phyloP scores from a whole-genome alignment of 208 protist species.

The Leishmania arabica region DNA sequence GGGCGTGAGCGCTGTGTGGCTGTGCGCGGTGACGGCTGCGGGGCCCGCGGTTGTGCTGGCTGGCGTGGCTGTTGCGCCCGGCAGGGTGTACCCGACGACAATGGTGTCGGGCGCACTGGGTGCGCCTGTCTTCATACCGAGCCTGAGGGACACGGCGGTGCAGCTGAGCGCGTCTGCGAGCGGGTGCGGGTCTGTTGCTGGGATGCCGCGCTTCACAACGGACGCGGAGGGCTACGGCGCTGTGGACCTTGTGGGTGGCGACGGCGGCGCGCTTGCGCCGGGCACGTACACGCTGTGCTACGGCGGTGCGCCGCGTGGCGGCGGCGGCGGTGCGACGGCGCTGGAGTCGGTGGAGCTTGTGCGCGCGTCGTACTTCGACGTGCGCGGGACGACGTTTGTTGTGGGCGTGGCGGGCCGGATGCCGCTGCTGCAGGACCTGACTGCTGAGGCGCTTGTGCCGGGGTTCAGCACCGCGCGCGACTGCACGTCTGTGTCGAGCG shows the following conservation, averaged over 20 bases:
- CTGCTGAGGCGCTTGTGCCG: slow-evolving; percentile 26
- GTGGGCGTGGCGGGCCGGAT: slow-evolving; percentile 47
- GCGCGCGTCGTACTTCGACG: slow-evolving; percentile 42
- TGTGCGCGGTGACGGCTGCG: slow-evolving; percentile 53
- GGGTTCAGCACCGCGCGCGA: slow-evolving; percentile 54
- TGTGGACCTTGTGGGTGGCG: slow-evolving; percentile 35
- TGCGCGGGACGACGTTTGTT: slow-evolving; percentile 50
- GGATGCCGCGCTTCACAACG: slow-evolving; percentile 52
- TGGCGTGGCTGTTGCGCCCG: slow-evolving; percentile 35
- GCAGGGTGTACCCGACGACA: slow-evolving; percentile 46
- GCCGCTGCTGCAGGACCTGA: slow-evolving; percentile 53
- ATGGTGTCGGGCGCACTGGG: slow-evolving; percentile 44
- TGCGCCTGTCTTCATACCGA: slow-evolving; percentile 51
- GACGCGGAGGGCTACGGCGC: slow-evolving; percentile 46
- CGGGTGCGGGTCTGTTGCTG: slow-evolving; percentile 23
- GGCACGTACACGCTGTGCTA: slow-evolving; percentile 67
- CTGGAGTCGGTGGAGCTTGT: slow-evolving; percentile 48
- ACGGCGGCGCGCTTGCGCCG: slow-evolving; percentile 25
- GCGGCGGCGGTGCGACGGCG: slow-evolving; percentile 7
- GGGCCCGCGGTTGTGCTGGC: slow-evolving; percentile 17
- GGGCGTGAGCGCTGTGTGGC: slow-evolving; percentile 24
- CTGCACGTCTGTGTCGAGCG: slow-evolving; percentile 33
- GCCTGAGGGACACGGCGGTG: slow-evolving; percentile 41
- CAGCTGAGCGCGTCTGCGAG: slow-evolving; percentile 33
- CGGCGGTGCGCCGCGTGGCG: slow-evolving; percentile 3